These are phyloP conservation scores for Talaromyces sp. DNA, from an alignment of 2,329 filamentous ascomycete species.

Conservation along the genomic window DNA sequence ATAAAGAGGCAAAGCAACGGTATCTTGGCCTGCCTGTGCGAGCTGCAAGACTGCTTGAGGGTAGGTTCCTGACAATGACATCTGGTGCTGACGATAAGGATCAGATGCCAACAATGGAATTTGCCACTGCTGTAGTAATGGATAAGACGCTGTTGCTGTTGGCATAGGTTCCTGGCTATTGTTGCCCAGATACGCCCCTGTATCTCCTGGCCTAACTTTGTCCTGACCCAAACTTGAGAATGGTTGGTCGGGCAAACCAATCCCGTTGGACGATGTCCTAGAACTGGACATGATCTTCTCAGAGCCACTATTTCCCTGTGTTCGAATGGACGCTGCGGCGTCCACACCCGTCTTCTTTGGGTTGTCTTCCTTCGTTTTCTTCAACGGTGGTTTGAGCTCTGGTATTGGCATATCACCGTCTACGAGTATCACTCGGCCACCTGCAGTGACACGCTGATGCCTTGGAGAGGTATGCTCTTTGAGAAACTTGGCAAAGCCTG, in stretches of 20 bases:
- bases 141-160: constrained; percentile 1
- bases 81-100: constrained; percentile 10
- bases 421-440: constrained; percentile 45
- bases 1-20: constrained; percentile 8
- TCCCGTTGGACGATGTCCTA: constrained; percentile 2
- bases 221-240: background rate
- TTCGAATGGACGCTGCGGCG: background rate
- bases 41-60: constrained; percentile 6
- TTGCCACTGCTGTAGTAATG: constrained; percentile 6
- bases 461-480: constrained; percentile 44
- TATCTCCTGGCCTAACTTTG: background rate
- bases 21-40: constrained; percentile 12
- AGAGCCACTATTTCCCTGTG: background rate
- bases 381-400: constrained; percentile 26
- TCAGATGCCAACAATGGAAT: constrained; percentile 9
- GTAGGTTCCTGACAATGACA: constrained; percentile 1
- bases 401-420: constrained; percentile 28
- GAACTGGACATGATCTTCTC: constrained; percentile 1
- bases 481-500: constrained; percentile 42
- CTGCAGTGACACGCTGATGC: constrained; percentile 44
- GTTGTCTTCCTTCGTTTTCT: constrained; percentile 11
- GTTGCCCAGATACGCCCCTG: background rate
- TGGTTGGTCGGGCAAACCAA: background rate
- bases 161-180: background rate
- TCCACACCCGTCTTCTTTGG: constrained; percentile 1